phyloP scores from a whole-genome alignment of 164 flowering plant species.

The Tinospora cordifolia region DNA sequence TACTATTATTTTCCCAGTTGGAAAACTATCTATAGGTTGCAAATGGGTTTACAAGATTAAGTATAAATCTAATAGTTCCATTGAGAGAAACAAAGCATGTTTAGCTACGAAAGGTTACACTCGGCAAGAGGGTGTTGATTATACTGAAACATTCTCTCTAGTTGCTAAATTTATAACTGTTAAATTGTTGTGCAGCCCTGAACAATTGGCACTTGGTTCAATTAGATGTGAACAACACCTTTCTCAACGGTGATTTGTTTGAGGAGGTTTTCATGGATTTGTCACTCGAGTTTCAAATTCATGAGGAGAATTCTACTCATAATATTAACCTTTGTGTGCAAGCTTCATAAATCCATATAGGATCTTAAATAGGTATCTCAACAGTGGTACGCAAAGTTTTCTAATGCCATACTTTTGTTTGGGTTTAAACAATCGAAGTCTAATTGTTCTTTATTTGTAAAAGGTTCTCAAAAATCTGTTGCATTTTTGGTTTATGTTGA shows the following conservation, averaged over 20 bases:
- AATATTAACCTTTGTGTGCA: not conserved
- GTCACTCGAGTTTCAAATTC: not conserved
- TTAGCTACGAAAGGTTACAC: too few relatives aligned
- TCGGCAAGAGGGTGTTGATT: not conserved
- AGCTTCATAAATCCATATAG: constrained; percentile 3
- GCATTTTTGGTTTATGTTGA: constrained; percentile 12
- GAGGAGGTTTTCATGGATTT: not conserved
- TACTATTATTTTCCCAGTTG: not conserved
- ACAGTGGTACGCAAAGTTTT: not conserved
- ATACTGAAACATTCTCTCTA: not conserved
- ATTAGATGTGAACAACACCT: too few relatives aligned
- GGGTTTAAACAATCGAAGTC: not conserved
- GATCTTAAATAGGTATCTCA: not conserved
- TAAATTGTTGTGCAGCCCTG: not conserved
- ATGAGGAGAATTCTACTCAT: not conserved
- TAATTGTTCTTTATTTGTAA: constrained; percentile 5
- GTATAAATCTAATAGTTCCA: too few relatives aligned
- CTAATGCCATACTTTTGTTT: not conserved
- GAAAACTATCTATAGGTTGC: not conserved
- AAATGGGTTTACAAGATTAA: too few relatives aligned
- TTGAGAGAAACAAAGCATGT: too few relatives aligned
- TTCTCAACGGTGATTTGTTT: too few relatives aligned
- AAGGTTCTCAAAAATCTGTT: not conserved
- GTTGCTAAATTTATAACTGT: not conserved
- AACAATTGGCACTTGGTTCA: not conserved